phyloP scores from a whole-genome alignment of 225 moss, liverwort and hornwort species.

The Marchantia polymorpha region DNA sequence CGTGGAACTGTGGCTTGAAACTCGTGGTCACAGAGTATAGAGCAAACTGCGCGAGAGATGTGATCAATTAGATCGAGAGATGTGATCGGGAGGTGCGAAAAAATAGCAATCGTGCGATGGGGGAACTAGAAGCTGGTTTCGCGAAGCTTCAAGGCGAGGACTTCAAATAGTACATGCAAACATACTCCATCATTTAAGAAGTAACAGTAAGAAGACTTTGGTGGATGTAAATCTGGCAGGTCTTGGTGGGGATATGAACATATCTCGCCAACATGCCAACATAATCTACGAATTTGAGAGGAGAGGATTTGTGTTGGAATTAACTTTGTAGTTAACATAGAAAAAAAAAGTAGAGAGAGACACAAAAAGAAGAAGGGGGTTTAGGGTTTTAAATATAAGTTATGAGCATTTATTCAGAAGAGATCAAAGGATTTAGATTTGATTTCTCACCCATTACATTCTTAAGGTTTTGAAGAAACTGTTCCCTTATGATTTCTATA shows the following conservation, averaged over 20 bases:
- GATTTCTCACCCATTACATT: too few species aligned
- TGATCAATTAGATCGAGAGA: not conserved
- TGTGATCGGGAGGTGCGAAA: not conserved
- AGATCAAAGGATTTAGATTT: too few species aligned
- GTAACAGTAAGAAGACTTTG: constrained; percentile 93
- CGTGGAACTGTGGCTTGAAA: not conserved
- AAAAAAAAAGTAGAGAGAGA: too few species aligned
- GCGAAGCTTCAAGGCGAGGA: constrained; percentile 99
- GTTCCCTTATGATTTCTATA: too few species aligned
- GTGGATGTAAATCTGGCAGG: constrained; percentile 94
- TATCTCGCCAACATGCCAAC: constrained; percentile 91
- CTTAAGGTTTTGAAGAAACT: too few species aligned
- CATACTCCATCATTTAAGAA: constrained; percentile 87
- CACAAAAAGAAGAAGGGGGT: too few species aligned
- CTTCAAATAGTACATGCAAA: constrained; percentile 99
- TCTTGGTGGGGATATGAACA: constrained; percentile 92
- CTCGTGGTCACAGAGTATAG: too few species aligned
- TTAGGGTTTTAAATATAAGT: too few species aligned
- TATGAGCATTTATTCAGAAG: too few species aligned
- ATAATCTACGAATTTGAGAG: constrained; percentile 90
- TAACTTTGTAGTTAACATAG: too few species aligned
- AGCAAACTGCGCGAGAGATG: constrained; percentile 1
- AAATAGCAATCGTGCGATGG: constrained; percentile 44
- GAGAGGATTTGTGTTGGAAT: constrained; percentile 77
- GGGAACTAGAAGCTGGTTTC: constrained; percentile 88